Percentiles rank a stretch among this genome's conserved stretches.
Evolutionary conservation across 441 rosid species (phyloP).

Genomic region (Capsella rubella): DNA sequence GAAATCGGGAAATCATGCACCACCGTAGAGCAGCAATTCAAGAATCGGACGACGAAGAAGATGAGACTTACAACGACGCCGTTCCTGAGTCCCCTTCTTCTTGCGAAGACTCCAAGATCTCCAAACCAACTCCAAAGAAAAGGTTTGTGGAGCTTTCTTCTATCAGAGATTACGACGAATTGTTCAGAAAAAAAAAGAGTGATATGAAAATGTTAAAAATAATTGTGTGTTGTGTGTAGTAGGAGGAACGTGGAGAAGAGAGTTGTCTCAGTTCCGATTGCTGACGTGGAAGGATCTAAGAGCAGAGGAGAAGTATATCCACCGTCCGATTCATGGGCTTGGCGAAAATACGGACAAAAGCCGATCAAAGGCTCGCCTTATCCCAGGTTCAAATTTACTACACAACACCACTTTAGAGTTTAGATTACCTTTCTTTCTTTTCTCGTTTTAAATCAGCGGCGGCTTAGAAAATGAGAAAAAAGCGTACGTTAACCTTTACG

Average conservation of each 20-base stretch:
- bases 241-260: conserved; percentile 55
- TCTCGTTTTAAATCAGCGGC: conserved; percentile 16
- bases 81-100: conserved; percentile 56
- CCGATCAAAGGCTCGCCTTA: conserved; percentile 86
- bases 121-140: conserved; percentile 50
- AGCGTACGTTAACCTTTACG: conserved; percentile 38
- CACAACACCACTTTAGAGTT: not conserved
- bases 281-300: conserved; percentile 53
- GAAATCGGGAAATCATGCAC: conserved; percentile 37
- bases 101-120: conserved; percentile 50
- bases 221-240: conserved; percentile 40
- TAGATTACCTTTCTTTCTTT: conserved; percentile 17
- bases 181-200: not conserved
- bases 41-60: conserved; percentile 50
- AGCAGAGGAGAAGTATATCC: conserved; percentile 57
- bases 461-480: not conserved
- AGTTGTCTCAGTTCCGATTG: conserved; percentile 58
- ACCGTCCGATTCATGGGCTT: conserved; percentile 72
- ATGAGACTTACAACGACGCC: conserved; percentile 45
- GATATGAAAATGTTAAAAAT: conserved; percentile 32
- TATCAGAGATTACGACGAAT: not conserved
- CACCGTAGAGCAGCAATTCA: conserved; percentile 39
- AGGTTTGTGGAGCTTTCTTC: conserved; percentile 39
- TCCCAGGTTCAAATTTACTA: conserved; percentile 51
- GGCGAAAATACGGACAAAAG: conserved; percentile 82